These are phyloP conservation scores for Lodderomyces margitis DNA, from an alignment of 1,139 yeast genomes.

Conservation along the genomic window DNA sequence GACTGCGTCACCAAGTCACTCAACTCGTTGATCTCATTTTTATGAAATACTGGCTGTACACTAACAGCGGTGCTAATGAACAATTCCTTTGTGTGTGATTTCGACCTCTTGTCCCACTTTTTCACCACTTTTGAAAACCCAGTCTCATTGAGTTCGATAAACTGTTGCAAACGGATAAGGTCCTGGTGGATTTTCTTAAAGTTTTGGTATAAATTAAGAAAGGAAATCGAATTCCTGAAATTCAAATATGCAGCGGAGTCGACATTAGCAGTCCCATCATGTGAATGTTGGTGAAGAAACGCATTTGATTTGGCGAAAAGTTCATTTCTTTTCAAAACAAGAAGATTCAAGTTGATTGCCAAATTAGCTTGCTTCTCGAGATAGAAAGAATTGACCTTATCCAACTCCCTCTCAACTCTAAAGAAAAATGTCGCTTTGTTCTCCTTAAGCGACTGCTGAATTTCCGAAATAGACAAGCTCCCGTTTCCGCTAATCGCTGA, in stretches of 20 bases:
- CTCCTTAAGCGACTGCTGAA: constrained; percentile 70
- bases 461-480: constrained; percentile 26
- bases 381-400: constrained; percentile 87
- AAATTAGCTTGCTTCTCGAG: constrained; percentile 87
- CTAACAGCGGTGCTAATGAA: constrained; percentile 90
- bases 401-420: constrained; percentile 88
- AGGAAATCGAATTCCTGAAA: constrained; percentile 43
- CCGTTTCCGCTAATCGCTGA: constrained; percentile 10
- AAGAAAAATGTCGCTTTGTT: constrained; percentile 93
- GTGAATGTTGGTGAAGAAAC: constrained; percentile 26
- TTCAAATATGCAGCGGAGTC: constrained; percentile 20
- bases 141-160: constrained; percentile 89
- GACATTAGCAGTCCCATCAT: constrained; percentile 10
- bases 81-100: constrained; percentile 89
- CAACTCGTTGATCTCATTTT: constrained; percentile 79
- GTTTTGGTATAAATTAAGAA: constrained; percentile 69
- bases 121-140: constrained; percentile 94
- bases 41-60: constrained; percentile 94
- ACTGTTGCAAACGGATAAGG: constrained; percentile 82
- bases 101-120: constrained; percentile 97
- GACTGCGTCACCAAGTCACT: constrained; percentile 80
- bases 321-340: constrained; percentile 69
- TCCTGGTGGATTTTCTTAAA: constrained; percentile 89
- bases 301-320: constrained; percentile 42
- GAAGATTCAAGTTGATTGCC: constrained; percentile 71